Evolutionary conservation across 768 basidiomycete genomes (phyloP).

Genomic region (Lactarius psammicola): DNA sequence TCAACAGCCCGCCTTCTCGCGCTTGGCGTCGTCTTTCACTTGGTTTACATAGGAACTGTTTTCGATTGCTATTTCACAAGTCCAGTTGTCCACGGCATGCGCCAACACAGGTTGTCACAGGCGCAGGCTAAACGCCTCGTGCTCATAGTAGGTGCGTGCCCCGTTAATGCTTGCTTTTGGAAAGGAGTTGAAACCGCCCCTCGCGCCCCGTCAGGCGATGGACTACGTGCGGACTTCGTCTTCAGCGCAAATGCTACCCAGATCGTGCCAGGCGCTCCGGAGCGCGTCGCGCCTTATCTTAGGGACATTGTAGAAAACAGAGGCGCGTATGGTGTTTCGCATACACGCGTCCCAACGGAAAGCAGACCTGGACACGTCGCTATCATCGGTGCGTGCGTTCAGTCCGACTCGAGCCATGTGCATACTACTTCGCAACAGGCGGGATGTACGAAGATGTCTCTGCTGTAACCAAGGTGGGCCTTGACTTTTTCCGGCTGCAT

Average conservation of each 20-base stretch:
- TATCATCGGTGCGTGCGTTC: slow-evolving; percentile 58
- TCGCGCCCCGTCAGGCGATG: slow-evolving; percentile 55
- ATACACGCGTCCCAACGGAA: slow-evolving; percentile 86
- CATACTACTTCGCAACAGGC: slow-evolving; percentile 36
- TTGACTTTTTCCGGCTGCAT: slow-evolving; percentile 3
- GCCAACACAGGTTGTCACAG: slow-evolving; percentile 45
- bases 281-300: slow-evolving; percentile 70
- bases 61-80: slow-evolving; percentile 91
- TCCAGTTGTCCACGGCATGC: slow-evolving; percentile 79
- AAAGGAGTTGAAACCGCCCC: background rate
- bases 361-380: slow-evolving; percentile 88
- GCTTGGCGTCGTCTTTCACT: slow-evolving; percentile 72
- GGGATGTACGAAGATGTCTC: slow-evolving; percentile 93
- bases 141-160: slow-evolving; percentile 65
- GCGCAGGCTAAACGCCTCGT: slow-evolving; percentile 71
- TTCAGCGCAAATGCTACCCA: slow-evolving; percentile 64
- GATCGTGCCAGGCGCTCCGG: slow-evolving; percentile 48
- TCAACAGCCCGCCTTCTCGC: slow-evolving; percentile 44
- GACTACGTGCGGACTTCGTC: slow-evolving; percentile 77
- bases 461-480: slow-evolving; percentile 71
- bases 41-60: slow-evolving; percentile 65
- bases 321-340: slow-evolving; percentile 81
- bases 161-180: background rate
- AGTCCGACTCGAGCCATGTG: background rate
- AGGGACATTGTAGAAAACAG: slow-evolving; percentile 61